Evolutionary conservation across 2,329 filamentous ascomycete genomes (phyloP), one percentile per base, ranked within the genome.

Genomic region (Taxawa tesnikishii): DNA sequence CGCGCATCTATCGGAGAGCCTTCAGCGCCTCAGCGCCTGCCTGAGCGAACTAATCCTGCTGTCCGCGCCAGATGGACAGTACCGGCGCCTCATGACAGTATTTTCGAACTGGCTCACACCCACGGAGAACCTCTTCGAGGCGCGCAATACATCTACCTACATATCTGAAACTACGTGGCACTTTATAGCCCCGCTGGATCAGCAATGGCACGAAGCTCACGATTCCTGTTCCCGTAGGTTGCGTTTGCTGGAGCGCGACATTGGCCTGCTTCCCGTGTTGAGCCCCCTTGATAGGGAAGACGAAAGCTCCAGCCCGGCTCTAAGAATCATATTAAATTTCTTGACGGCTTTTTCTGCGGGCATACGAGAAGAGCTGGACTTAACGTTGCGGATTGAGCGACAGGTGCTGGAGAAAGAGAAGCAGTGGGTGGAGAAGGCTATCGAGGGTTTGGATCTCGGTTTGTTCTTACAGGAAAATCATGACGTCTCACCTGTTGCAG

Each of bases 51-150:
- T 79, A 2, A 78, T 74, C 68, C 54, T 58, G 26, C 51, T 79
- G 29, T 65, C 67, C 29, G 71, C 71, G 34, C 55, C 62, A 0
- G 67, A 63, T 2, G 73, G 72, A 3, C 64, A 68, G 40, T 75
- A 76, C 42, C 59, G 60, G 9, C 61, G 70, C 13, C 55, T 71
- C 1, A 65, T 73, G 17, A 51, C 62, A 34, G 60, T 57, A 24
- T 81, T 81, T 43, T 74, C 78, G 50, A 58, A 52, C 30, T 81
- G 76, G 75, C 56, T 65, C 6, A 58, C 34, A 6, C 32, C 38
- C 15, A 45, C 47, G 6, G 44, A 49, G 23, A 31, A 8, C 8
- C 8, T 23, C 19, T 23, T 23, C 8, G 8, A 23, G 8, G 19
- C 19, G n/a, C 19, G 19, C n/a, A 23, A 23, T 2, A 33, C 23